Conservation (phyloP, 2,329 filamentous ascomycete species). For the Waltergamsia citrina region DNA sequence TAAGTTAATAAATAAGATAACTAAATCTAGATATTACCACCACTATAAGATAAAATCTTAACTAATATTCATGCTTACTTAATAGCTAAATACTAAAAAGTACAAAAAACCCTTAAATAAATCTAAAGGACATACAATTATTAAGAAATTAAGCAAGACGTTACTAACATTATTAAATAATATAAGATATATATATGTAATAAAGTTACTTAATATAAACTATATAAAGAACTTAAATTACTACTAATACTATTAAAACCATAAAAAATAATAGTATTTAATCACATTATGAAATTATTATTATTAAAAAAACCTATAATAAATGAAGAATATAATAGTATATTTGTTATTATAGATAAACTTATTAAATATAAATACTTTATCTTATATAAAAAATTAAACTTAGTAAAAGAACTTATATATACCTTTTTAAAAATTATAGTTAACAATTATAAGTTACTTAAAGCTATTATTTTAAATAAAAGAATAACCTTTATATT, state of each 20-base stretch:
- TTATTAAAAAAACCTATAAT: slow-evolving; percentile 4
- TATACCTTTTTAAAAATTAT: slow-evolving; percentile 1
- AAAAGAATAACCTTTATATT: slow-evolving; percentile 2
- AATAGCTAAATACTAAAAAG: slow-evolving; percentile 1
- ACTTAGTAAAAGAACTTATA: not conserved
- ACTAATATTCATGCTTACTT: slow-evolving; percentile 4
- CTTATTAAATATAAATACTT: slow-evolving; percentile 4
- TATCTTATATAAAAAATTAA: slow-evolving; percentile 3
- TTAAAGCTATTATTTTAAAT: slow-evolving; percentile 4
- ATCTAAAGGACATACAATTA: slow-evolving; percentile 3
- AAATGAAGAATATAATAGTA: slow-evolving; percentile 1
- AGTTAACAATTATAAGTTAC: slow-evolving; percentile 2
- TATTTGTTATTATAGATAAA: slow-evolving; percentile 4
- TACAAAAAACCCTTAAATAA: slow-evolving; percentile 1
- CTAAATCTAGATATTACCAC: slow-evolving; percentile 4
- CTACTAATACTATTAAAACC: slow-evolving; percentile 3
- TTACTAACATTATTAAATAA: slow-evolving; percentile 6
- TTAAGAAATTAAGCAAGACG: slow-evolving; percentile 4
- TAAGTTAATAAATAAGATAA: not conserved
- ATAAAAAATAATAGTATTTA: slow-evolving; percentile 5
- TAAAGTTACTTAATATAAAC: slow-evolving; percentile 7
- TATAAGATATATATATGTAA: slow-evolving; percentile 5
- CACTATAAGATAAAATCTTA: slow-evolving; percentile 4
- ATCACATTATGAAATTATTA: slow-evolving; percentile 6
- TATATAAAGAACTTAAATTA: slow-evolving; percentile 6